Base-by-base conservation (phyloP, 306 rosid species). In the Glycyrrhiza uralensis region DNA sequence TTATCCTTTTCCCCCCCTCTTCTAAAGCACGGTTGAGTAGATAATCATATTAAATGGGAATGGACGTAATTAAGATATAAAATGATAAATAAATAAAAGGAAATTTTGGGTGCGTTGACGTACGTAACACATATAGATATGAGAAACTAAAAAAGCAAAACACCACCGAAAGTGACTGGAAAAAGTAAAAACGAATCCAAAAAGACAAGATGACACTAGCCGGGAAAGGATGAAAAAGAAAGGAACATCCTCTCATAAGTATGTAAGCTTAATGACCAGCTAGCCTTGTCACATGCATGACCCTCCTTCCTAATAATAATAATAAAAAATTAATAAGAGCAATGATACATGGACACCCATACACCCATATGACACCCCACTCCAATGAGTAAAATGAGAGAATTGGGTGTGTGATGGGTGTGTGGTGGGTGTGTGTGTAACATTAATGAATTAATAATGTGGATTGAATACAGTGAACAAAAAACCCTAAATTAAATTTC, bases 131-230 rank as follows among this genome's bases (percentile, higher is more conserved):
- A 18, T 4, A 17, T 47, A 29, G 8, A 6, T 28, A 45, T 5
- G 44, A 45, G 6, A 38, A 12, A 19, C 4, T 19, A 0, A 18
- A 36, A n/a, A 36, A 1, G 38, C 5, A 36, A 22, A 55, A 39
- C 28, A 41, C 18, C 56, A 56, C 66, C 32, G 20, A 71, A 71
- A 71, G 66, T 56, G 55, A 71, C 56, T 55, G 20, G 20, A 7
- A 51, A 38, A 24, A 6, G 4, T 3, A 47, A 15, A 29, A 17
- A 6, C 4, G 32, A 14, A 4, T 17, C 20, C 6, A 36, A 35
- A 26, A 11, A 45, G 47, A 23, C 38, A 65, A 12, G 10, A n/a
- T 39, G 36, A 64, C 38, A 64, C 38, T 13, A 24, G 2, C 23
- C 3, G 4, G 20, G 7, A 18, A 58, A 58, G 44, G 14, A 15